Conservation (phyloP, 345 rosid genomes). For the Salix purpurea region DNA sequence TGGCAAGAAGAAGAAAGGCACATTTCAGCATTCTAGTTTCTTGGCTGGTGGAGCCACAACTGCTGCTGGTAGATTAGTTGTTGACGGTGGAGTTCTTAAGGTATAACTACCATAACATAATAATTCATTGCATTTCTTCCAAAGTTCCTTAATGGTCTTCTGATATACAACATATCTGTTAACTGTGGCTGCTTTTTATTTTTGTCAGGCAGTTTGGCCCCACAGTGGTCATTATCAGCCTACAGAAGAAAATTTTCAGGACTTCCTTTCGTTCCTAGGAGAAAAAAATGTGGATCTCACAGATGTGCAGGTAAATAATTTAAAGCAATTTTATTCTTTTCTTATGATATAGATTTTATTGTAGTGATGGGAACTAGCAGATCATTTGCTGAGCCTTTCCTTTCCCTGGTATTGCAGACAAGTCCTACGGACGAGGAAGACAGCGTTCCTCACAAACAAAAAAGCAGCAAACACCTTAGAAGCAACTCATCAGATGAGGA, state of each 20-base stretch:
- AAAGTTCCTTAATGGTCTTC: not conserved
- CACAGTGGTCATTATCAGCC: slow-evolving; percentile 98
- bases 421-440: slow-evolving; percentile 63
- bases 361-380: not conserved
- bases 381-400: slow-evolving; percentile 11
- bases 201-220: slow-evolving; percentile 85
- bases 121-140: not conserved
- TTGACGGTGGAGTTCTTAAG: slow-evolving; percentile 62
- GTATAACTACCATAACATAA: slow-evolving; percentile 17
- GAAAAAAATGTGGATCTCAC: slow-evolving; percentile 76
- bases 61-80: slow-evolving; percentile 76
- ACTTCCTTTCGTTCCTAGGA: slow-evolving; percentile 58
- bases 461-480: slow-evolving; percentile 49
- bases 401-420: slow-evolving; percentile 50
- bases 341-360: not conserved
- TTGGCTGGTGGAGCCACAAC: slow-evolving; percentile 86
- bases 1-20: slow-evolving; percentile 77
- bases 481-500: slow-evolving; percentile 61
- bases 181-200: slow-evolving; percentile 8
- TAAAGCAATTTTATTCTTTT: not conserved
- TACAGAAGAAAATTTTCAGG: slow-evolving; percentile 71
- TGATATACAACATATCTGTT: not conserved
- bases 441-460: slow-evolving; percentile 25
- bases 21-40: slow-evolving; percentile 90
- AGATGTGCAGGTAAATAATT: slow-evolving; percentile 58